These are phyloP conservation scores for Juncus effusus DNA, from an alignment of 176 grass and related monocot genomes.

Conservation along the genomic window DNA sequence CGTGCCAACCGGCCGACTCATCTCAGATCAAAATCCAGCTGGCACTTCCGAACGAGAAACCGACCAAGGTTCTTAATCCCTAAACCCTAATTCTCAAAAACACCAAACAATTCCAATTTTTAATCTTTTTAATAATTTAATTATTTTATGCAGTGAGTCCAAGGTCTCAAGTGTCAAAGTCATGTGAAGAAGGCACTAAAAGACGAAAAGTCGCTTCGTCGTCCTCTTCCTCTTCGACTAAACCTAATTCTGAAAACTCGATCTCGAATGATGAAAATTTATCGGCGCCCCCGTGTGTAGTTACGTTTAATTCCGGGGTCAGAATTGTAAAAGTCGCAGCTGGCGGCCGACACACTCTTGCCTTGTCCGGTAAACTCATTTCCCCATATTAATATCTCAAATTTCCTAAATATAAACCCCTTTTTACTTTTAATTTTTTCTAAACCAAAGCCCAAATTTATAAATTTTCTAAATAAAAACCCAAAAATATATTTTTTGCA, in stretches of 20 bases:
- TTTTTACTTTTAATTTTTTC: neutral
- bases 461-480: neutral
- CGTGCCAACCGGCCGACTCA: constrained; percentile 72
- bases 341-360: constrained; percentile 95
- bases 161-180: constrained; percentile 69
- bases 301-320: constrained; percentile 77
- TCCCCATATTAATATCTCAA: neutral
- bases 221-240: constrained; percentile 68
- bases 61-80: constrained; percentile 59
- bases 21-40: constrained; percentile 47
- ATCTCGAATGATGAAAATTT: constrained; percentile 84
- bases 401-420: constrained; percentile 8
- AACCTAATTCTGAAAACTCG: constrained; percentile 72
- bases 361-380: constrained; percentile 78
- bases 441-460: neutral
- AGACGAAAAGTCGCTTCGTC: constrained; percentile 46
- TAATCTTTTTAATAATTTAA: too few species aligned
- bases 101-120: too few species aligned
- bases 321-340: constrained; percentile 74
- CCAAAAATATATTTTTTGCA: too few species aligned
- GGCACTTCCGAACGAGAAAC: constrained; percentile 66
- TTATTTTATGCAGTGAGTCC: constrained; percentile 73
- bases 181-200: constrained; percentile 77
- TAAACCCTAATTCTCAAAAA: constrained; percentile 10
- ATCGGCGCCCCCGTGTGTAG: constrained; percentile 80